A percentile compares a stretch with the other conserved stretches of the same genome.
These are phyloP conservation scores for Protea cynaroides DNA, from an alignment of 164 flowering plant genomes.

Conservation along the genomic window DNA sequence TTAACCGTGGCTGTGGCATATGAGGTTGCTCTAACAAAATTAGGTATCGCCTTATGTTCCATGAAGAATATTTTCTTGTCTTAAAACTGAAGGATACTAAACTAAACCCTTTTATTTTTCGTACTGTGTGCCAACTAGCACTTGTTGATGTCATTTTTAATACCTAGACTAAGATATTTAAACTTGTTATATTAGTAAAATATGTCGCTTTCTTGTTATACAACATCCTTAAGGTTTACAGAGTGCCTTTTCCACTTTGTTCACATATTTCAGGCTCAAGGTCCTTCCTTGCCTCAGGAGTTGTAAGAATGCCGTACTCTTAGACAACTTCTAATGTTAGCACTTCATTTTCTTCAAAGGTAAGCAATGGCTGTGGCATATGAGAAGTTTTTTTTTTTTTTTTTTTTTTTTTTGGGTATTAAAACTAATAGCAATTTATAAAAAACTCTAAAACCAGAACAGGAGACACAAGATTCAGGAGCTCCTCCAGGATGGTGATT, in stretches of 20 bases:
- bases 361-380: too few species aligned
- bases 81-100: not conserved
- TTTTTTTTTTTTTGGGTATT: too few species aligned
- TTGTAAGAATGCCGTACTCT: slow-evolving; percentile 45
- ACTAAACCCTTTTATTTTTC: too few species aligned
- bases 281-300: slow-evolving; percentile 24
- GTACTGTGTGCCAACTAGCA: not conserved
- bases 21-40: slow-evolving; percentile 36
- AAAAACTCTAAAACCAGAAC: too few species aligned
- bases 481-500: too few species aligned
- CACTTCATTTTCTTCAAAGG: not conserved
- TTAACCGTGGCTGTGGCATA: slow-evolving; percentile 72
- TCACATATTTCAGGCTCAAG: slow-evolving; percentile 30
- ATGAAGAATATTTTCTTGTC: not conserved
- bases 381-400: too few species aligned
- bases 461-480: too few species aligned
- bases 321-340: slow-evolving; percentile 1
- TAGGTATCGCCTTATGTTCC: slow-evolving; percentile 34
- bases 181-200: too few species aligned
- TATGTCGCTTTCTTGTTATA: too few species aligned
- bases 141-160: not conserved
- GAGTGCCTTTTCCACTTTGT: not conserved
- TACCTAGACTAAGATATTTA: too few species aligned
- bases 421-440: too few species aligned
- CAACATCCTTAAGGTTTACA: too few species aligned